Base-by-base conservation (phyloP, 768 basidiomycete species). In the Lactarius tabidus region DNA sequence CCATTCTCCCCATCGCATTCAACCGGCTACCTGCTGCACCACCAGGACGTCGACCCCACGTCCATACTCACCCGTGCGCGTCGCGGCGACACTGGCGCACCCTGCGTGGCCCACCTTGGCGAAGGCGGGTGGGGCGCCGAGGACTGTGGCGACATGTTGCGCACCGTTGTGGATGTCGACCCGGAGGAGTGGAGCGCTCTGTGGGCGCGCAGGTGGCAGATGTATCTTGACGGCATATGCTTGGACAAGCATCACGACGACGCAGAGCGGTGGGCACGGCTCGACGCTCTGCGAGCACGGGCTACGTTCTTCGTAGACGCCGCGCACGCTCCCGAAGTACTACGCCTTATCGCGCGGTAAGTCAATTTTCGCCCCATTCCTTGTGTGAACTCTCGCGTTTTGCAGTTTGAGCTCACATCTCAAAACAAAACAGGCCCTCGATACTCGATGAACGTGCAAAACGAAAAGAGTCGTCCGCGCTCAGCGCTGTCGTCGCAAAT, bases 141-240 rank as follows among this genome's bases (percentile, higher is more conserved):
- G 29, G 69, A 68, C 33, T 29, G 9, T 57, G 62, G 57, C 15
- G 66, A 69, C 56, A 60, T 63, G 54, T 28, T 54, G 57, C 69
- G 60, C 52, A 69, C 69, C 1, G 39, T 69, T 28, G 62, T 67
- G 3, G 69, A 69, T 26, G 48, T 54, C 3, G 69, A 69, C 26
- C 69, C 66, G 12, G 67, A 68, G 1, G 69, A 69, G 12, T 69
- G 69, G 69, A 39, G 23, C 6, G 57, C 57, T 1, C 56, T 60
- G 6, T 69, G 69, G 69, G 57, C 60, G 18, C 67, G 69, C 29
- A 33, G 60, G 7, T 69, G 69, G 69, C 41, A 68, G 8, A 69
- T 69, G 67, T 69, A 69, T 48, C 54, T 69, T 15, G 61, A 61
- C 12, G 62, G 68, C 43, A 59, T 69, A 28, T 29, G 57, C 28